Conservation (phyloP, 2,329 filamentous ascomycete species). For the Harringtonia lauricola region DNA sequence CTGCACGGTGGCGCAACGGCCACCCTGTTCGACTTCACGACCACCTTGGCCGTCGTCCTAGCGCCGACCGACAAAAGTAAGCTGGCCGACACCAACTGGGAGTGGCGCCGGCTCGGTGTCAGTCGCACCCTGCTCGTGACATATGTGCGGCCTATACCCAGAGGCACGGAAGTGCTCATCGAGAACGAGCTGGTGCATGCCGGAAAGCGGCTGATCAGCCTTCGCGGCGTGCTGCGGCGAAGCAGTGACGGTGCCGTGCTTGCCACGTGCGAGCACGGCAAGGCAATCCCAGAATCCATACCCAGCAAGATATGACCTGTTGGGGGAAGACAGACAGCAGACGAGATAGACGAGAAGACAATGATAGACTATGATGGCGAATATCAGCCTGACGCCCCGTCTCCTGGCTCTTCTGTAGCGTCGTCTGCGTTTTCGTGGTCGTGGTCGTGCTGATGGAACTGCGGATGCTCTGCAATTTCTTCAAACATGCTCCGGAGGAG, state of each 20-base stretch:
- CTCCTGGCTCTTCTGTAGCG: neutral
- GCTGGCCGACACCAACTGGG: neutral
- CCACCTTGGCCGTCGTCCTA: constrained; percentile 45
- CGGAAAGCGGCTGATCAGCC: constrained; percentile 40
- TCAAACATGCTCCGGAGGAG: neutral
- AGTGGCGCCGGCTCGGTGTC: constrained; percentile 51
- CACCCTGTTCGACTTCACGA: constrained; percentile 57
- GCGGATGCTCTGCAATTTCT: neutral
- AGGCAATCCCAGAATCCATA: constrained; percentile 32
- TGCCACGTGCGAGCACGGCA: constrained; percentile 52
- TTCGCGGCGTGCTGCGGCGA: constrained; percentile 44
- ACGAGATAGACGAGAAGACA: no score
- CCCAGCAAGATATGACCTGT: constrained; percentile 2
- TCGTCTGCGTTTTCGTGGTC: neutral
- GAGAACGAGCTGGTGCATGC: constrained; percentile 46
- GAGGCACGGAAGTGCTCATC: constrained; percentile 38
- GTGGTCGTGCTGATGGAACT: neutral
- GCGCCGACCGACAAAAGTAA: constrained; percentile 22
- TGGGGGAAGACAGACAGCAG: no score
- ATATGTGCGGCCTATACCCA: constrained; percentile 51
- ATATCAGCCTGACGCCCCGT: neutral
- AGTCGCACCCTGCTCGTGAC: constrained; percentile 55
- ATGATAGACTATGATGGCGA: neutral
- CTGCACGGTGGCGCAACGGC: constrained; percentile 54
- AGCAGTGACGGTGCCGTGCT: constrained; percentile 40